phyloP scores from a whole-genome alignment of 2,329 filamentous ascomycete genomes.

The Fusarium transvaalense region DNA sequence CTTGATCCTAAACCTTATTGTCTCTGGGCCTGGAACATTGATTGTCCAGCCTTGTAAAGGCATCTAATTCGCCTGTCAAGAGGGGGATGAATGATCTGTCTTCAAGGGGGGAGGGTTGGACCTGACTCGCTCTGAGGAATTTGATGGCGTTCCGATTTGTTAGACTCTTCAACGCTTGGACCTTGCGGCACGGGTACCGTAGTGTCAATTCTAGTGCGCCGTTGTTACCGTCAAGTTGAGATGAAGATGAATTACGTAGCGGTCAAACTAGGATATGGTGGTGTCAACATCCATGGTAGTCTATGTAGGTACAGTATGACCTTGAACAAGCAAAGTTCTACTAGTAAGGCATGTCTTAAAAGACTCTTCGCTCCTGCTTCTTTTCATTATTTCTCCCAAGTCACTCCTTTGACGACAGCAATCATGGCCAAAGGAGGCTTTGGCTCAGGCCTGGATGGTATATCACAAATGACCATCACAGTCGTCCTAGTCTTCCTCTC shows the following conservation, averaged over 20 bases:
- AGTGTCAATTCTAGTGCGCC: background rate
- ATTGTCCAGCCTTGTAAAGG: background rate
- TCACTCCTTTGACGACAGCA: background rate
- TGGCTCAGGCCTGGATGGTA: constrained; percentile 43
- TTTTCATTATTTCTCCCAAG: background rate
- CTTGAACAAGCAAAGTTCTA: background rate
- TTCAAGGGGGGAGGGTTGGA: background rate
- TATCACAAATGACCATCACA: constrained; percentile 37
- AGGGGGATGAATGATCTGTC: background rate
- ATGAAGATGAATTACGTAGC: constrained; percentile 22
- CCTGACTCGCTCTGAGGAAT: background rate
- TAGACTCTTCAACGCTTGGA: background rate
- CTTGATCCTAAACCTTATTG: background rate
- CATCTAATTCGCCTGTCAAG: background rate
- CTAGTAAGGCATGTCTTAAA: background rate
- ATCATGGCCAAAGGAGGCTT: constrained; percentile 38
- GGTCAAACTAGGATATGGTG: constrained; percentile 3
- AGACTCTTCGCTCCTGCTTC: background rate
- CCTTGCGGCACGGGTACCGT: constrained; percentile 9
- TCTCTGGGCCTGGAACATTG: background rate
- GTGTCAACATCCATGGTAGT: background rate
- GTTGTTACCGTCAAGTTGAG: background rate
- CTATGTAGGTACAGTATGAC: background rate
- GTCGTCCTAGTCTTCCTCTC: constrained; percentile 51
- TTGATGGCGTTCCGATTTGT: constrained; percentile 11